These are phyloP conservation scores for Phellopilus nigrolimitatus DNA, from an alignment of 1,284 basidiomycete species.

Conservation along the genomic window DNA sequence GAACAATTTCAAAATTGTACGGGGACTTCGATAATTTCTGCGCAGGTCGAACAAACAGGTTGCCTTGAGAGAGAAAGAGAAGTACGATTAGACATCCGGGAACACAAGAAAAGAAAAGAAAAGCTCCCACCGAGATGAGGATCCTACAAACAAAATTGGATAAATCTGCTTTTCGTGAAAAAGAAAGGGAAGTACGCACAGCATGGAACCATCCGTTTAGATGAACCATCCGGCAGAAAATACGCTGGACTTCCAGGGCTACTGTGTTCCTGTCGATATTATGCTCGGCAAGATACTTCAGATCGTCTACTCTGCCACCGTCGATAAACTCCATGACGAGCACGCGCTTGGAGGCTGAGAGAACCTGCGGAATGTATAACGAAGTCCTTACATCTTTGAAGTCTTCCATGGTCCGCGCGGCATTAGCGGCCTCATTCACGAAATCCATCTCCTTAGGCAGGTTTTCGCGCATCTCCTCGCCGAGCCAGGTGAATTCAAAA, in stretches of 20 bases:
- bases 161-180: neutral
- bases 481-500: constrained; percentile 94
- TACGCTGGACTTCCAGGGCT: constrained; percentile 81
- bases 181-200: constrained; percentile 37
- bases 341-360: constrained; percentile 80
- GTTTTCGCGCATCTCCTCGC: constrained; percentile 89
- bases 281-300: constrained; percentile 78
- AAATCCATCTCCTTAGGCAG: constrained; percentile 96
- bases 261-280: constrained; percentile 94
- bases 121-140: constrained; percentile 76
- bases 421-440: constrained; percentile 85
- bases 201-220: constrained; percentile 90
- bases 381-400: constrained; percentile 76
- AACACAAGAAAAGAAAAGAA: neutral
- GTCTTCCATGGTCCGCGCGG: constrained; percentile 65
- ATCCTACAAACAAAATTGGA: constrained; percentile 42
- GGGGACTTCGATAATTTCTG: constrained; percentile 63
- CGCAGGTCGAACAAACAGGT: constrained; percentile 84
- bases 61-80: constrained; percentile 57
- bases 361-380: constrained; percentile 87
- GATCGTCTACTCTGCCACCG: constrained; percentile 87
- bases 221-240: constrained; percentile 97
- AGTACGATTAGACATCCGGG: neutral
- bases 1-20: constrained; percentile 91
- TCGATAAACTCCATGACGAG: constrained; percentile 93